Base-by-base conservation (phyloP, 768 basidiomycete species). In the Tylopilus sp. region DNA sequence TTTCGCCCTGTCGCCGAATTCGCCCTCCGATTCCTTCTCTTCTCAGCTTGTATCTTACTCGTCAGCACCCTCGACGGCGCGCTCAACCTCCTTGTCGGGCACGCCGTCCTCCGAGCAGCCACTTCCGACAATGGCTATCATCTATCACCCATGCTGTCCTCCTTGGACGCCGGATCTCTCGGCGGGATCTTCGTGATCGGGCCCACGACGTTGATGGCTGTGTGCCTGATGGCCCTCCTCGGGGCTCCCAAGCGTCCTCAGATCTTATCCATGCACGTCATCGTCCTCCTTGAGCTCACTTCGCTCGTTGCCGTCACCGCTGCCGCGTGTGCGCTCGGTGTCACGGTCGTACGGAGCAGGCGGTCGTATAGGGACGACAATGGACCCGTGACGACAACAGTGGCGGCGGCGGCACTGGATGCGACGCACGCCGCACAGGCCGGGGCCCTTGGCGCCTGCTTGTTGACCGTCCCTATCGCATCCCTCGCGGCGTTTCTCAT, bases 391-490 rank as follows among this genome's bases (percentile, higher is more conserved):
- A n/a, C n/a, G n/a, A n/a, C n/a, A 10, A 15, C 30, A 3, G 26
- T 28, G 26, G 26, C 26, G 26, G 8, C 26, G 10, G 2, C 6
- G 26, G 40, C 28, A 1, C 47, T 51, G 8, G 48, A 57, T 40
- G 6, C 54, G 17, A 45, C 52, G 44, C 63, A 46, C 20, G 54
- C 59, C 18, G 59, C 63, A 3, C 52, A 45, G 9, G 57, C 57
- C 15, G 50, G 57, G 3, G 49, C 52, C 18, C 42, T 57, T 30
- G 57, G 63, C 1, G 53, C 51, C 9, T 53, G 43, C 8, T 15
- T 55, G 4, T 0, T 61, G 12, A 50, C 44, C 6, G 49, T 52
- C 25, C 53, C 56, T 7, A 10, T 52, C 35, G 3, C 56, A 11
- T 48, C 33, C 23, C 30, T 47, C 44, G 59, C 47, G 53, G 53